These are phyloP conservation scores for Acorus calamus DNA, from an alignment of 106 monocot species.

Conservation along the genomic window DNA sequence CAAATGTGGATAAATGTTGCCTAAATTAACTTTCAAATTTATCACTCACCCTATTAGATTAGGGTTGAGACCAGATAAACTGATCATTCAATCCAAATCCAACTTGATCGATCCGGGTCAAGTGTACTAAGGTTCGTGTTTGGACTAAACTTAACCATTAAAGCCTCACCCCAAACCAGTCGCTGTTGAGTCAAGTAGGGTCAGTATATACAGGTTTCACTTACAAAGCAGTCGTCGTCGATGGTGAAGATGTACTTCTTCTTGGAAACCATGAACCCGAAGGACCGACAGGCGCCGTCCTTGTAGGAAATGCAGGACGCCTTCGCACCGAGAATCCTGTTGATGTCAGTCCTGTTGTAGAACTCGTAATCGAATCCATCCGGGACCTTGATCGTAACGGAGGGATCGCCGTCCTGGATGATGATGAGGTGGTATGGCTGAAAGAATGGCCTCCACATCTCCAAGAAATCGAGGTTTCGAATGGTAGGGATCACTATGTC, in stretches of 20 bases:
- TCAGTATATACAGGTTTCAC: conserved; percentile 1
- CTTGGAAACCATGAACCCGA: conserved; percentile 74
- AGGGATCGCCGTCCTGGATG: conserved; percentile 76
- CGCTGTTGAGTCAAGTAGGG: neutral
- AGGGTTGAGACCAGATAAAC: too few relatives aligned
- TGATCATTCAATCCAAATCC: too few relatives aligned
- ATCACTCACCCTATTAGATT: too few relatives aligned
- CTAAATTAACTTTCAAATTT: too few relatives aligned
- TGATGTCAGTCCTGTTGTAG: conserved; percentile 72
- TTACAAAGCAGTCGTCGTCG: conserved; percentile 88
- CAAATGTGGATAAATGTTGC: too few relatives aligned
- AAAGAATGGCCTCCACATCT: conserved; percentile 81
- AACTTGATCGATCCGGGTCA: too few relatives aligned
- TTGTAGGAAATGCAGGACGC: conserved; percentile 85
- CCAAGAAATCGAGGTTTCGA: conserved; percentile 67
- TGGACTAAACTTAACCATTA: too few relatives aligned
- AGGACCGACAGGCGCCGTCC: conserved; percentile 80
- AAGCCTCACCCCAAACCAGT: neutral
- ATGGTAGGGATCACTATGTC: conserved; percentile 88
- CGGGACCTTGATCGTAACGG: conserved; percentile 56
- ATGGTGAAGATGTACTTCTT: conserved; percentile 88
- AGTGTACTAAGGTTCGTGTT: too few relatives aligned
- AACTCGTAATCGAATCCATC: conserved; percentile 84
- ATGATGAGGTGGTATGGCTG: conserved; percentile 79
- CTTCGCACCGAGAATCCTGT: conserved; percentile 60